These are phyloP conservation scores for Globisporangium lucens DNA, from an alignment of 352 stramenopile species.

Conservation along the genomic window DNA sequence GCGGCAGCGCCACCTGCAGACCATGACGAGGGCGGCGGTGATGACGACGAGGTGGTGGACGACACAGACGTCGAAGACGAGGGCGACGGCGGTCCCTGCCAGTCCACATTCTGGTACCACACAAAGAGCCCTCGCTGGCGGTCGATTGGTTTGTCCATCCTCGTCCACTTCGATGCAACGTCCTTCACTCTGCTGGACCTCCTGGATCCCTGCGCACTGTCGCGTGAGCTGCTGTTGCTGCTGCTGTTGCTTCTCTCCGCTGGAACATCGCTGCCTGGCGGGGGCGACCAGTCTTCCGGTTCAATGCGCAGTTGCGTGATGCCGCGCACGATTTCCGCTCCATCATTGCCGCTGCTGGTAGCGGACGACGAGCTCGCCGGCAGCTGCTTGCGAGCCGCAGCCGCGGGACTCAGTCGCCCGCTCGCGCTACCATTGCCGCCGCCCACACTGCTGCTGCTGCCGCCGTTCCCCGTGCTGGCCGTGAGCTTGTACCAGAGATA, in stretches of 20 bases:
- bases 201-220: neutral
- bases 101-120: slow-evolving; percentile 50
- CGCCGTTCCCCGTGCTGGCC: neutral
- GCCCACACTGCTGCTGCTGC: neutral
- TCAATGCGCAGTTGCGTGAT: slow-evolving; percentile 61
- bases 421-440: neutral
- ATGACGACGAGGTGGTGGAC: slow-evolving; percentile 7
- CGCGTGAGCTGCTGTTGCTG: slow-evolving; percentile 4
- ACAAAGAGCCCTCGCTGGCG: slow-evolving; percentile 54
- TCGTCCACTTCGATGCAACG: slow-evolving; percentile 32
- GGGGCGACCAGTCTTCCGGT: slow-evolving; percentile 26
- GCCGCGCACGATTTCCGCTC: slow-evolving; percentile 12
- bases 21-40: slow-evolving; percentile 15
- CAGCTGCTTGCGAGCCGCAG: slow-evolving; percentile 11
- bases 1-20: slow-evolving; percentile 1
- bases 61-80: slow-evolving; percentile 3
- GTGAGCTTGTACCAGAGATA: slow-evolving; percentile 84
- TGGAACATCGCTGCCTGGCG: neutral
- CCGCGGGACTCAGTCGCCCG: slow-evolving; percentile 4
- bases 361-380: neutral
- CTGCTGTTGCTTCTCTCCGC: neutral
- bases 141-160: slow-evolving; percentile 77
- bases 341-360: slow-evolving; percentile 3
- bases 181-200: neutral
- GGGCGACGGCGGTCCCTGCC: slow-evolving; percentile 18